Conservation (phyloP, 2,329 filamentous ascomycete species). For the Nothopassalora personata region DNA sequence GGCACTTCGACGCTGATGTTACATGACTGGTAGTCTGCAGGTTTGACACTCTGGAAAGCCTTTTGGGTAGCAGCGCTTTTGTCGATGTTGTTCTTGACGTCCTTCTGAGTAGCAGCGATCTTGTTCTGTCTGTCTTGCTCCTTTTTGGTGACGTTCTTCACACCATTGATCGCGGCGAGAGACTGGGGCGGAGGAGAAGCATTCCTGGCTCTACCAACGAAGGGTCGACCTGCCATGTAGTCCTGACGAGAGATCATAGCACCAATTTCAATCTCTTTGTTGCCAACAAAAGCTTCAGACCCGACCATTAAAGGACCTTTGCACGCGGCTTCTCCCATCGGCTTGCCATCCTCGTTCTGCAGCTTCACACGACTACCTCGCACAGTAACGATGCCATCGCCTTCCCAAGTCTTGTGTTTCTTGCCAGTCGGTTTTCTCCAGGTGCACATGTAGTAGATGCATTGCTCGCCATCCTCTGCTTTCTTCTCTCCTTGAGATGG, state of each 20-base stretch:
- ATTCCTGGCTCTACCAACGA: conserved; percentile 25
- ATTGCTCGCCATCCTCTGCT: conserved; percentile 22
- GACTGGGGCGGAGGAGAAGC: conserved; percentile 21
- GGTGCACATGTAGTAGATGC: conserved; percentile 41
- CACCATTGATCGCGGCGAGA: conserved; percentile 24
- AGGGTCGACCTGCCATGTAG: conserved; percentile 27
- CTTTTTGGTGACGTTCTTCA: conserved; percentile 26
- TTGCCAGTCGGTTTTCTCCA: conserved; percentile 64
- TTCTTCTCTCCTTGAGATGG: conserved; percentile 11
- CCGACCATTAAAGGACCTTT: conserved; percentile 55
- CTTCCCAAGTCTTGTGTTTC: conserved; percentile 74
- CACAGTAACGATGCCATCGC: conserved; percentile 61
- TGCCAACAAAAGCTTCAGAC: conserved; percentile 56
- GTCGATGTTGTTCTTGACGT: conserved; percentile 35
- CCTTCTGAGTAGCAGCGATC: conserved; percentile 37
- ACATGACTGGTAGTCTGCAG: conserved; percentile 39
- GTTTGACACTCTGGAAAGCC: conserved; percentile 49
- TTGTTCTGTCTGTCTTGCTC: conserved; percentile 30
- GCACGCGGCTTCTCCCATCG: conserved; percentile 55
- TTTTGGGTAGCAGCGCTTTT: conserved; percentile 35
- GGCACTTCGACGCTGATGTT: conserved; percentile 46
- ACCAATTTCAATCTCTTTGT: conserved; percentile 66
- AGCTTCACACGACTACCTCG: conserved; percentile 54
- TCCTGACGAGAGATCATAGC: conserved; percentile 56
- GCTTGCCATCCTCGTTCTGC: conserved; percentile 55